Percentiles rank a stretch among this genome's conserved stretches.
These are phyloP conservation scores for Verticillium isaacii DNA, from an alignment of 2,329 filamentous ascomycete genomes.

Conservation along the genomic window DNA sequence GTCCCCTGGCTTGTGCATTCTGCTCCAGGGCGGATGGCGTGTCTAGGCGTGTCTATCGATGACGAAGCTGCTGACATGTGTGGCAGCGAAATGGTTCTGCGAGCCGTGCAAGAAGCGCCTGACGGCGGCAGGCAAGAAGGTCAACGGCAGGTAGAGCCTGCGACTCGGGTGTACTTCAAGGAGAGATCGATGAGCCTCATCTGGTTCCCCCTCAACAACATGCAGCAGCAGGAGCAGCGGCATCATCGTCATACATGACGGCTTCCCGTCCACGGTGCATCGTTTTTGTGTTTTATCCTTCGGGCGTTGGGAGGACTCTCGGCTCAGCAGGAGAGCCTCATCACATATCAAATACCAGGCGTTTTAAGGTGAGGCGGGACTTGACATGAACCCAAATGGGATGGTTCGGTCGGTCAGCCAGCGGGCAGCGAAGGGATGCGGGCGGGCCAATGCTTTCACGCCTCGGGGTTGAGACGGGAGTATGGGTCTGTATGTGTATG, in stretches of 20 bases:
- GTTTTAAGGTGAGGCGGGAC: not conserved
- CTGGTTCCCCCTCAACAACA: not conserved
- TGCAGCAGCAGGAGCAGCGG: not conserved
- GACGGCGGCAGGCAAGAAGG: constrained; percentile 49
- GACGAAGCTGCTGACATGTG: constrained; percentile 21
- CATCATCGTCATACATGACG: not conserved
- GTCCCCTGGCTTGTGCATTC: not conserved
- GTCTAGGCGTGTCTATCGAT: not conserved
- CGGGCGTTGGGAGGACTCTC: not conserved
- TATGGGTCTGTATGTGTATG: not conserved
- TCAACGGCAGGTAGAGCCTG: constrained; percentile 35
- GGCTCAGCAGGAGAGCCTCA: not conserved
- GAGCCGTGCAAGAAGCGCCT: constrained; percentile 70
- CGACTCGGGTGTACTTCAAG: not conserved
- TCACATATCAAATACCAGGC: not conserved
- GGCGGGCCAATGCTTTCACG: not conserved
- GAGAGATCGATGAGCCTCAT: not conserved
- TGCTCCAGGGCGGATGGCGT: not conserved
- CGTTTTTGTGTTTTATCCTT: not conserved
- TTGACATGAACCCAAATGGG: not conserved
- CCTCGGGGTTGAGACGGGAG: not conserved
- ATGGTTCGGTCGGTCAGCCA: no score
- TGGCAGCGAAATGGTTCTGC: constrained; percentile 74
- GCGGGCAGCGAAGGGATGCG: not conserved
- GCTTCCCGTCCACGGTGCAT: not conserved